Conservation (phyloP, 2,329 filamentous ascomycete genomes). For the Meredithiella fracta region DNA sequence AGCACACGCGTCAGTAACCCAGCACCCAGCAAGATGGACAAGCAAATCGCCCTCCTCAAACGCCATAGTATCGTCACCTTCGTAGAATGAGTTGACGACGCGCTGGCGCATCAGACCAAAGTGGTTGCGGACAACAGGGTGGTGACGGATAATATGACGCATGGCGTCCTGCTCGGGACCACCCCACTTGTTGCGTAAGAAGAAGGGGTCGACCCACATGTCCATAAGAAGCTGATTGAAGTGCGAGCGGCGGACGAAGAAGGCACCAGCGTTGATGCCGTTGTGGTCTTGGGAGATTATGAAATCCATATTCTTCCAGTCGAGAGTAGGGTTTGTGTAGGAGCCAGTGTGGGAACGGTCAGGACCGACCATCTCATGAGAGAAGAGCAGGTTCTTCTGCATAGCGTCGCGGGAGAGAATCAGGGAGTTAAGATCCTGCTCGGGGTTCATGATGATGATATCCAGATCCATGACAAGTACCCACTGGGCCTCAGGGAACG, state of each 20-base stretch:
- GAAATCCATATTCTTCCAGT: slow-evolving; percentile 14
- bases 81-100: slow-evolving; percentile 12
- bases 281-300: slow-evolving; percentile 14
- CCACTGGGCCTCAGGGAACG: slow-evolving; percentile 14
- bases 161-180: slow-evolving; percentile 13
- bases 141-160: slow-evolving; percentile 12
- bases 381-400: slow-evolving; percentile 10
- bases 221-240: slow-evolving; percentile 14
- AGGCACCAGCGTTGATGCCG: slow-evolving; percentile 14
- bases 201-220: slow-evolving; percentile 14
- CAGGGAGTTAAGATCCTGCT: slow-evolving; percentile 13
- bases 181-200: slow-evolving; percentile 13
- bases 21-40: slow-evolving; percentile 14
- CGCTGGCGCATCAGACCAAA: slow-evolving; percentile 13
- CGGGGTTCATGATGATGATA: slow-evolving; percentile 13
- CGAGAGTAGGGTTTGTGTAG: slow-evolving; percentile 9
- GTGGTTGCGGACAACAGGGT: slow-evolving; percentile 13
- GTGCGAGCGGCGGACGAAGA: slow-evolving; percentile 12
- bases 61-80: slow-evolving; percentile 9
- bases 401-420: slow-evolving; percentile 13
- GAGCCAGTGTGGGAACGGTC: slow-evolving; percentile 8
- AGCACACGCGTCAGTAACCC: slow-evolving; percentile 10
- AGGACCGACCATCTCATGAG: slow-evolving; percentile 8
- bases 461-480: slow-evolving; percentile 13
- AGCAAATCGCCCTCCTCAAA: slow-evolving; percentile 13